Base-by-base conservation (phyloP, 129 eudicot genomes). In the Artemisia tridentata region DNA sequence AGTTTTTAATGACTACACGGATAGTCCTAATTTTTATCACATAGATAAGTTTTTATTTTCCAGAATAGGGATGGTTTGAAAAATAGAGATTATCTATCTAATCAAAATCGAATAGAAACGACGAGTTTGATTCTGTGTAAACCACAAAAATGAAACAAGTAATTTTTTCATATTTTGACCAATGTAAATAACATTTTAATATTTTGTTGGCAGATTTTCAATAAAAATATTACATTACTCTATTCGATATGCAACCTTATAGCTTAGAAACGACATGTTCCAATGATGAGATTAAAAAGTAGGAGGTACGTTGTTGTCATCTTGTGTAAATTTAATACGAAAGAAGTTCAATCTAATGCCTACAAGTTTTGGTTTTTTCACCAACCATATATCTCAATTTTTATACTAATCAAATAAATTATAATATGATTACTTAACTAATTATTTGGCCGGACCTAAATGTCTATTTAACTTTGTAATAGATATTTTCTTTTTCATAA, bases 281-380 rank as follows among this genome's bases (percentile, higher is more conserved):
- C 79, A 46, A 75, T 75, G 66, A 65, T 75, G 73, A 75, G 79
- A 65, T 64, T 47, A 31, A 61, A 47, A 72, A n/a, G 73, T 66
- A 45, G 79, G 59, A 46, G 48, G 58, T 19, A 62, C 50, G n/a
- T 18, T 15, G 47, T 56, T 75, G 73, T 67, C 79, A 65, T 65
- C 14, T 66, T 55, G 73, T 47, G 41, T 41, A 56, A 56, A 14
- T 65, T 61, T 55, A 25, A 27, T 75, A 58, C n/a, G 53, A 21
- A n/a, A 60, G 23, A 54, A 21, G 56, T 45, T 72, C 45, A 54
- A 71, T 50, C 63, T 77, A 74, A 77, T 77, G 81, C 72, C 63
- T 52, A 53, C 72, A 54, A 56, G 65, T 77, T 76, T 72, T 18
- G 69, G 65, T 48, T 75, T 66, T 56, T 57, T 47, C 68, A 75